These are phyloP conservation scores for Schizopora paradoxa DNA, from an alignment of 1,284 basidiomycete species.

Conservation along the genomic window DNA sequence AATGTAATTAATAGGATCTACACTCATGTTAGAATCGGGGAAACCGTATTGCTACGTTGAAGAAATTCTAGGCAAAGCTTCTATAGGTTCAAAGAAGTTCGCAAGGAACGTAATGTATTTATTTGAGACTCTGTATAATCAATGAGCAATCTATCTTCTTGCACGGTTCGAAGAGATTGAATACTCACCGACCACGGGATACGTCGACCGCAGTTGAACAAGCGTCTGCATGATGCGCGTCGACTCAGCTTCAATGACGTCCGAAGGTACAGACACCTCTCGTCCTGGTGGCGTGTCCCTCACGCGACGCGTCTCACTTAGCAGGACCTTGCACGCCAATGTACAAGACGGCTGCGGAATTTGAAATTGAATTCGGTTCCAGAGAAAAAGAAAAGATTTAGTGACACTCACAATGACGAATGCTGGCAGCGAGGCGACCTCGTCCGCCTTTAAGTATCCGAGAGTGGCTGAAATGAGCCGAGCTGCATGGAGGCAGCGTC, in stretches of 20 bases:
- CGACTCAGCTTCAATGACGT: constrained; percentile 6
- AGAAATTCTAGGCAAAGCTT: background rate
- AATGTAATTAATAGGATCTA: background rate
- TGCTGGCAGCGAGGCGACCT: constrained; percentile 4
- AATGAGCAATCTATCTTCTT: background rate
- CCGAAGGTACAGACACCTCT: too few relatives aligned
- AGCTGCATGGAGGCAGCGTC: constrained; percentile 14
- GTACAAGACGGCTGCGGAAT: constrained; percentile 6
- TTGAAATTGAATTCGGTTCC: background rate
- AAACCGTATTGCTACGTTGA: constrained; percentile 1
- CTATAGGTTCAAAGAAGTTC: constrained; percentile 5
- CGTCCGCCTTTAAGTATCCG: constrained; percentile 4
- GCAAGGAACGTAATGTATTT: constrained; percentile 6
- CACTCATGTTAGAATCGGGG: background rate
- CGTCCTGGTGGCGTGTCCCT: constrained; percentile 1
- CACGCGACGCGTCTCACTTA: constrained; percentile 11
- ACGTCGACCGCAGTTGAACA: constrained; percentile 4
- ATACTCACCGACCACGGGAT: constrained; percentile 10
- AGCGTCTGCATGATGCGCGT: constrained; percentile 7
- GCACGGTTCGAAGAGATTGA: background rate
- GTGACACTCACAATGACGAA: constrained; percentile 6
- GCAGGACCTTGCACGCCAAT: constrained; percentile 12
- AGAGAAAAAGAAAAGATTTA: background rate
- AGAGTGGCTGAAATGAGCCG: constrained; percentile 13
- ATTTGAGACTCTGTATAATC: constrained; percentile 6